Conservation (phyloP, 495 filamentous ascomycete genomes). For the Trichocladium antarcticum region DNA sequence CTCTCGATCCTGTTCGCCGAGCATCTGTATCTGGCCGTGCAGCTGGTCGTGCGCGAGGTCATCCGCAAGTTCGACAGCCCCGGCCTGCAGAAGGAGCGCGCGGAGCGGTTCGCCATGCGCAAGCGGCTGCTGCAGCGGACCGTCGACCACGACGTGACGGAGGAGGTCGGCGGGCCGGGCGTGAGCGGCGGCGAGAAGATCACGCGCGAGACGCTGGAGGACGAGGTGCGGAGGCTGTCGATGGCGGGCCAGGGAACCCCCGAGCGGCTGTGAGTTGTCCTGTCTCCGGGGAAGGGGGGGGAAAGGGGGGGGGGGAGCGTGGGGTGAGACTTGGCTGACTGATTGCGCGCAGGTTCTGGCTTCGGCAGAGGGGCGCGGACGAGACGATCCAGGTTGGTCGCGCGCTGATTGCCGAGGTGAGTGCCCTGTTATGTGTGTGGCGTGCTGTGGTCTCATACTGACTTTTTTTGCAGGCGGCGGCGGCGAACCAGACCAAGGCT, state of each 20-base stretch:
- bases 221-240: constrained; percentile 55
- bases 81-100: constrained; percentile 62
- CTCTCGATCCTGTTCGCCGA: constrained; percentile 79
- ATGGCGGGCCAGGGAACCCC: constrained; percentile 36
- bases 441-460: not conserved
- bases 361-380: constrained; percentile 28
- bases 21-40: constrained; percentile 67
- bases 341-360: constrained; percentile 39
- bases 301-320: not conserved
- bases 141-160: constrained; percentile 23
- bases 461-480: not conserved
- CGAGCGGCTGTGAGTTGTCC: constrained; percentile 39
- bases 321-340: not conserved
- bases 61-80: constrained; percentile 75
- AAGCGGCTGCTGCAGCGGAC: constrained; percentile 48
- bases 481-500: constrained; percentile 15
- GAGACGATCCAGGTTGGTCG: constrained; percentile 33
- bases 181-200: constrained; percentile 47
- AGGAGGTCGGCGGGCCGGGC: constrained; percentile 35
- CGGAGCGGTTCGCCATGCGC: constrained; percentile 67
- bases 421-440: not conserved
- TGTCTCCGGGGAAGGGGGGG: not conserved
- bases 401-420: constrained; percentile 16
- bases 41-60: constrained; percentile 55
- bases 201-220: constrained; percentile 40